Conservation (phyloP, 2,329 filamentous ascomycete genomes). For the Byssothecium circinans region DNA sequence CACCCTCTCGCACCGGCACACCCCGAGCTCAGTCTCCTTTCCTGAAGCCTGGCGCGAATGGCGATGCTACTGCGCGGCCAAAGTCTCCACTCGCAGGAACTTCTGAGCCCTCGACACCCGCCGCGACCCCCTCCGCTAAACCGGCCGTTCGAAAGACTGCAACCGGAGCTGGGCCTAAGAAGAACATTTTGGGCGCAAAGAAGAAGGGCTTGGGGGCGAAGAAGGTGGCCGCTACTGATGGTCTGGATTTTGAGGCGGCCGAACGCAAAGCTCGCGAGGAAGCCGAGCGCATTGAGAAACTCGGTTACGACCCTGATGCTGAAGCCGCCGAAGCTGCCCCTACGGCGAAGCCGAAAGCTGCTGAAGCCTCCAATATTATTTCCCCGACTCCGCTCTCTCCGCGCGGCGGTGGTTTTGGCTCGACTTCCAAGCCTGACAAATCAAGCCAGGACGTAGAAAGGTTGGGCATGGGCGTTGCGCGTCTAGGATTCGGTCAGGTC, state of each 20-base stretch:
- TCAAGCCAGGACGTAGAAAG: conserved; percentile 79
- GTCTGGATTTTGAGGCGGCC: conserved; percentile 90
- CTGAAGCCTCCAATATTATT: conserved; percentile 63
- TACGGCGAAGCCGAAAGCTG: conserved; percentile 43
- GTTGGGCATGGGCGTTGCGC: conserved; percentile 82
- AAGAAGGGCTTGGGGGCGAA: conserved; percentile 60
- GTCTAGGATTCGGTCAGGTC: conserved; percentile 86
- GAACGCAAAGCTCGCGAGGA: conserved; percentile 98
- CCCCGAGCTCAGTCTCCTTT: conserved; percentile 87
- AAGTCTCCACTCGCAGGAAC: conserved; percentile 71
- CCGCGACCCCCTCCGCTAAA: conserved; percentile 65
- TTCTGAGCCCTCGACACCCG: conserved; percentile 54
- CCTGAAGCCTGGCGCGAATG: conserved; percentile 68
- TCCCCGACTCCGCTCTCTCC: conserved; percentile 77
- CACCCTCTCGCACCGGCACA: conserved; percentile 84
- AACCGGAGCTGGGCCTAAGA: conserved; percentile 67
- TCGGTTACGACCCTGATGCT: conserved; percentile 92
- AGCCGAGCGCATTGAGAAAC: conserved; percentile 89
- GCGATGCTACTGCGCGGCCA: conserved; percentile 67
- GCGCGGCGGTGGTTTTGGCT: conserved; percentile 61
- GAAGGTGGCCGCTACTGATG: conserved; percentile 76
- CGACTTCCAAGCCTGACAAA: conserved; percentile 56
- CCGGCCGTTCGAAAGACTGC: conserved; percentile 80
- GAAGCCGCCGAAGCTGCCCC: conserved; percentile 56
- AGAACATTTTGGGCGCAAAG: conserved; percentile 85